Evolutionary conservation across 192 early-diverging fungal genomes (phyloP), one percentile per base, ranked within the genome.

Genomic region (Rhizoclosmatium sp.): DNA sequence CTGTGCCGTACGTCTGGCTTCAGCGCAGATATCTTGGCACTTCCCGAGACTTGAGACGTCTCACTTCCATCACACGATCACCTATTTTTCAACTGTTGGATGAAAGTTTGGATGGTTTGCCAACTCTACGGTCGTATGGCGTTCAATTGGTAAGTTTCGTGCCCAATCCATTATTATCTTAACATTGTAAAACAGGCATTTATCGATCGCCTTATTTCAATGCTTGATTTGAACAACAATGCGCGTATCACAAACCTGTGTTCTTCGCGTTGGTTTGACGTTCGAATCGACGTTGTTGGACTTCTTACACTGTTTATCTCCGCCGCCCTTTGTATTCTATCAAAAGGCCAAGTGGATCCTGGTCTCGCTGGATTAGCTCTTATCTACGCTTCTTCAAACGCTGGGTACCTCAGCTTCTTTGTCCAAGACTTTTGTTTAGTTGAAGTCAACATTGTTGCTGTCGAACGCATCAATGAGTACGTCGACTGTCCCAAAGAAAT

Each of bases 41-140:
- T 3, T 93, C 94, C 4, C 89, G 97, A 69, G 95, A 97, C 75
- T 80, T 97, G 48, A 94, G 97, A 87, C 90, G 97, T 21, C 81
- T 96, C 5, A 92, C 95, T 86, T 89, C 93, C 2, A 88, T 92
- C 46, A 87, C 92, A 3, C 88, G 91, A 68, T 89, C 90, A 41
- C 94, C 95, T 4, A 89, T 95, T 39, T 90, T 91, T 78, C 87
- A 95, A 0, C 93, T 77, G 3, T 12, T 77, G 7, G 62, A 39
- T 3, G 96, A 98, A 73, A 91, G 93, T 0, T 81, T 96, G 42
- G 90, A 86, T 44, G 97, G 97, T 0, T 71, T 95, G 14, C 81
- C 93, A 3, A 96, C 94, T 1, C 96, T 98, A 71, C 89, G 96
- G 39, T 93, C 95, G 0, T 97, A 93, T 76, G 78, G 89, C 61